Evolutionary conservation across 2,329 filamentous ascomycete species (phyloP), one percentile per base, ranked within the genome.

Genomic region (Ophiocordyceps robertsii): DNA sequence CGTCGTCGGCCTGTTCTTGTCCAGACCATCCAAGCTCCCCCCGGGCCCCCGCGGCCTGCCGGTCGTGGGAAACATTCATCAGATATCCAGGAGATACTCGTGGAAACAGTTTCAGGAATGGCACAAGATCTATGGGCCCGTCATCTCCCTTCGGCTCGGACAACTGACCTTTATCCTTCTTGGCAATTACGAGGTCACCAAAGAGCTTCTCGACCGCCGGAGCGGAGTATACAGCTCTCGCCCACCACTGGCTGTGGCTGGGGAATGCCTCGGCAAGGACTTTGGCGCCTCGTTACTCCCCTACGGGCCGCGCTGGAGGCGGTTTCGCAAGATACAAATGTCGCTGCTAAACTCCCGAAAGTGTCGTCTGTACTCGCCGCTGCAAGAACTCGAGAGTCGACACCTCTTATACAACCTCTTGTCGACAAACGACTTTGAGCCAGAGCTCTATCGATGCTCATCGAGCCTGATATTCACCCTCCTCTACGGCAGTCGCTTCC

Each of bases 21-120:
- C 19, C 9, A 37, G 27, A 21, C 19, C 31, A 4, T 27, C 31
- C 3, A 27, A 17, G 12, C 67, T 57, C 2, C 67, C 67, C 1
- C 53, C 53, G 2, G 52, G 52, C 1, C 51, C 53, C 6, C 45
- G 43, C 10, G 47, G 45, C 2, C 43, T 47, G 4, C 52, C 51
- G 2, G 8, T 55, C 1, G 47, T 54, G 19, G 52, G 52, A 10
- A 54, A 54, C 30, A 37, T 55, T 17, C 53, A 54, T 29, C 53
- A 55, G 35, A 33, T 49, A 8, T 49, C 52, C 17, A 51, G 56
- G 11, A 56, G 53, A 43, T 75, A 76, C 50, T 72, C 73, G 3
- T 77, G 73, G 73, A 63, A 75, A 21, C 72, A 70, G 54, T 75
- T 77, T 47, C 70, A 77, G 42, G 52, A 69, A 47, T 53, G 50